Base-by-base conservation (phyloP, 164 flowering plant genomes). In the Dillenia suffruticosa region DNA sequence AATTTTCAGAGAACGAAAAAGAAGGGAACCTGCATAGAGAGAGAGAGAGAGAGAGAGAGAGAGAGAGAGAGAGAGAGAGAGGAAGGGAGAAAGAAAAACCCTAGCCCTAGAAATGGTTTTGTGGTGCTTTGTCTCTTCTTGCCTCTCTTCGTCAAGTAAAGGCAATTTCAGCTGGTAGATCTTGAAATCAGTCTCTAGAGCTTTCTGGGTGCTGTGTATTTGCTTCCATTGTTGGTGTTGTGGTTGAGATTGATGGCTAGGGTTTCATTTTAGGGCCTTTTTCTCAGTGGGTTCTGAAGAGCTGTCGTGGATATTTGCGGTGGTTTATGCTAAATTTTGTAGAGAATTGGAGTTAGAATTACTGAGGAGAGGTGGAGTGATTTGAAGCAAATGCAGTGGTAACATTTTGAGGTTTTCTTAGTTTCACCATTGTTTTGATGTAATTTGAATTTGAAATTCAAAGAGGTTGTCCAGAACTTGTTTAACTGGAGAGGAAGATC, bases 51-150 rank as follows among this genome's bases (percentile, higher is more conserved):
- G 45, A 24, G 10, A 24, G 8, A 48, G 61, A 46, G 61, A 58
- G 57, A 43, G 57, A 51, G 16, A 45, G 13, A 14, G 12, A 44
- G 10, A 22, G 43, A 59, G 53, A 49, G 24, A 9, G 44, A 32
- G 45, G 14, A 51, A 51, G 54, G 17, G 54, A 51, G 24, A 19
- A 54, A 15, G 10, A 49, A 55, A 67, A 67, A 61, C 70, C 70
- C 70, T 61, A 67, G 49, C 64, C 65, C 65, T 55, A 55, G 61
- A 49, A 56, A 22, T 26, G 51, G 40, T 56, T 51, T 52, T 32
- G 40, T 5, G 40, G 40, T 32, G 40, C 22, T 52, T n/a, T 26
- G 3, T 26, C n/a, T 52, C 11, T 15, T 52, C 32, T 52, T 8
- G 10, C 4, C 55, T 52, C 24, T 52, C 5, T 16, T 22, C 24